These are phyloP conservation scores for Mycothermus thermophilus DNA, from an alignment of 495 filamentous ascomycete genomes.

Conservation along the genomic window DNA sequence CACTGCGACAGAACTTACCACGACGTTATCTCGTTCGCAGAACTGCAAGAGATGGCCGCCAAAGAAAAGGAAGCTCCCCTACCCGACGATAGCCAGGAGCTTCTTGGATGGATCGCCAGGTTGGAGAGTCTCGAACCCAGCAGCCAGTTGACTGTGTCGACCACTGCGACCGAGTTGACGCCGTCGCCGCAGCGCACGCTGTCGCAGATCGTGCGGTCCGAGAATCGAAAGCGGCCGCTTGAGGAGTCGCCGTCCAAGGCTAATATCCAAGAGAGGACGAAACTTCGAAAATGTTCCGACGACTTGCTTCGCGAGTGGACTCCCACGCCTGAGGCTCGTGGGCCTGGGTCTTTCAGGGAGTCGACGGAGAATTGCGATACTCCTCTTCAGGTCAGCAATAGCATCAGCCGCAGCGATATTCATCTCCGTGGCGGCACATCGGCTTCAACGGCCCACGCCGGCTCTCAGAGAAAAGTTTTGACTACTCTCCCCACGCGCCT, in stretches of 20 bases:
- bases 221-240: conserved; percentile 4
- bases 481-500: not conserved
- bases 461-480: not conserved
- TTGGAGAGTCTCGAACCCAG: conserved; percentile 34
- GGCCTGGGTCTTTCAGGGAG: not conserved
- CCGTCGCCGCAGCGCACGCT: conserved; percentile 1
- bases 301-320: not conserved
- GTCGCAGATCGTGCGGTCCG: not conserved
- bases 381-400: too few species aligned
- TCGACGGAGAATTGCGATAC: too few species aligned
- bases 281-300: conserved; percentile 2
- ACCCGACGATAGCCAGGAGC: conserved; percentile 34
- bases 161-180: not conserved
- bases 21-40: conserved; percentile 28
- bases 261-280: not conserved
- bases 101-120: conserved; percentile 39
- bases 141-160: conserved; percentile 10
- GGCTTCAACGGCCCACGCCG: conserved; percentile 10
- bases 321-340: not conserved
- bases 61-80: conserved; percentile 20
- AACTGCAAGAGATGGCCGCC: conserved; percentile 30
- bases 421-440: too few species aligned
- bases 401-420: too few species aligned
- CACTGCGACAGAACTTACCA: conserved; percentile 32
- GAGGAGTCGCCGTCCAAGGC: conserved; percentile 1